phyloP scores from a whole-genome alignment of 2,329 filamentous ascomycete genomes.

The Pseudogymnoascus sp. region DNA sequence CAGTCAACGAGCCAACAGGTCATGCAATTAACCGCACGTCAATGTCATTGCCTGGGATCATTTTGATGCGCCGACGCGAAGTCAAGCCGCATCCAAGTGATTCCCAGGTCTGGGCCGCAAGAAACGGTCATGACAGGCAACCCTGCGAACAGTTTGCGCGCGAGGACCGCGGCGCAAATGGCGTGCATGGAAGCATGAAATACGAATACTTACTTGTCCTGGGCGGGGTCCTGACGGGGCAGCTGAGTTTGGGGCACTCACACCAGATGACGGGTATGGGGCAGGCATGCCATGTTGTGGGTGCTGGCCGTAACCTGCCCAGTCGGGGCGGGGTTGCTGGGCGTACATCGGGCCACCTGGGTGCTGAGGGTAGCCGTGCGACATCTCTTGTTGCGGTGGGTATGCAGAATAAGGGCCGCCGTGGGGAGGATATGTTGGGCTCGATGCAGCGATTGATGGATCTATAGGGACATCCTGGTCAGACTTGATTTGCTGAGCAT shows the following conservation, averaged over 20 bases:
- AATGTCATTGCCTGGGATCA: conserved; percentile 3
- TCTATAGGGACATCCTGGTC: conserved; percentile 98
- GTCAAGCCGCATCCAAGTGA: neutral
- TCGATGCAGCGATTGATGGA: conserved; percentile 91
- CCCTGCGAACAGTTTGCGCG: neutral
- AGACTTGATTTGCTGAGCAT: conserved; percentile 76
- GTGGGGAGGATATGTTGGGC: conserved; percentile 79
- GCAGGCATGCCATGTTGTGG: conserved; percentile 27
- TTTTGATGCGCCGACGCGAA: neutral
- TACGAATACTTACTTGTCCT: conserved; percentile 48
- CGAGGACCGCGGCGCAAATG: neutral
- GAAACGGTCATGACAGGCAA: neutral
- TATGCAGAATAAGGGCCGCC: conserved; percentile 76
- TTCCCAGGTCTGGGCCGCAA: neutral
- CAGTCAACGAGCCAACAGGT: conserved; percentile 3
- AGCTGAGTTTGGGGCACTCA: conserved; percentile 44
- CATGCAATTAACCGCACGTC: neutral
- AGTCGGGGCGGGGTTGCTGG: conserved; percentile 63
- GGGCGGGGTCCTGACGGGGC: conserved; percentile 44
- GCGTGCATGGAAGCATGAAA: neutral
- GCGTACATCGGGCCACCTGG: conserved; percentile 55
- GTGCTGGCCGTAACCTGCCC: conserved; percentile 58
- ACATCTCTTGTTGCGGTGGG: conserved; percentile 77
- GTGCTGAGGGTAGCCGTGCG: conserved; percentile 63
- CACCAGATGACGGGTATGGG: conserved; percentile 27